A percentile compares a stretch with the other conserved stretches of the same genome.
Evolutionary conservation across 441 rosid genomes (phyloP).

Genomic region (Isatis lusitanica): DNA sequence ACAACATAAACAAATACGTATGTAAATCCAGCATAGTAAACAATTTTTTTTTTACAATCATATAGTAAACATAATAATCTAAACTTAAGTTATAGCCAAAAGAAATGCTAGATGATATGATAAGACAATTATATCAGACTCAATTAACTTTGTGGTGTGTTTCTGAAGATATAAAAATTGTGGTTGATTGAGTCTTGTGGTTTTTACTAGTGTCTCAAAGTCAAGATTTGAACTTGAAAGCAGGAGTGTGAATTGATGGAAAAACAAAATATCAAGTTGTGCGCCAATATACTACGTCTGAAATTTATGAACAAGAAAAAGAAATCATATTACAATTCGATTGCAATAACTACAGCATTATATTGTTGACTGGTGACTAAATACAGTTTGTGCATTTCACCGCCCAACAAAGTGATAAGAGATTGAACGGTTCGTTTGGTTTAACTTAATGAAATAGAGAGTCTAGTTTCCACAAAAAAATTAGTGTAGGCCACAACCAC

Average conservation of each 20-base stretch:
- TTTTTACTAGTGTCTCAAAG: not conserved
- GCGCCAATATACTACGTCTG: not conserved
- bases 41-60: no score
- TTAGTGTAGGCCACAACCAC: constrained; percentile 2
- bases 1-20: no score
- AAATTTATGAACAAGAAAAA: not conserved
- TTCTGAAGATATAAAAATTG: not conserved
- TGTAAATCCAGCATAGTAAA: no score
- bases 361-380: not conserved
- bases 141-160: not conserved
- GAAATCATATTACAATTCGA: not conserved
- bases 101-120: not conserved
- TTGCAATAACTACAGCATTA: constrained; percentile 7
- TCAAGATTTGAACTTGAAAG: no score
- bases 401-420: not conserved
- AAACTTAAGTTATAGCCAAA: no score
- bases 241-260: not conserved
- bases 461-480: not conserved
- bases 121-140: not conserved
- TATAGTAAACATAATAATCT: no score
- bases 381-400: not conserved
- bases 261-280: not conserved
- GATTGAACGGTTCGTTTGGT: not conserved
- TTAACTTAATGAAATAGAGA: not conserved
- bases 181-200: not conserved